These are phyloP conservation scores for Fusarium equiseti DNA, from an alignment of 2,329 filamentous ascomycete genomes.

Conservation along the genomic window DNA sequence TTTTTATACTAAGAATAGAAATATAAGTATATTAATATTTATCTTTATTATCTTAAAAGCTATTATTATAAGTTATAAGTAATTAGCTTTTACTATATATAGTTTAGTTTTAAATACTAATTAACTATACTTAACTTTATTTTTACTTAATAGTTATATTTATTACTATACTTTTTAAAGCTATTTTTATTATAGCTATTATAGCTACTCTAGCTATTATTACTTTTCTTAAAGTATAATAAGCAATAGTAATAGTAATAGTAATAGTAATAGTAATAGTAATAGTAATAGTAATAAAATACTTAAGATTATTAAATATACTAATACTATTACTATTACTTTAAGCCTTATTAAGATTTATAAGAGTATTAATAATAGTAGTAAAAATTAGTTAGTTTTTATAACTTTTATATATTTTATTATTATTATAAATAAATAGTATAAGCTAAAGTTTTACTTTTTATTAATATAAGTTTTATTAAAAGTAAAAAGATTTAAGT, in stretches of 20 bases:
- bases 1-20: not conserved
- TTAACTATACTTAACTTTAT: not conserved
- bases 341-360: not conserved
- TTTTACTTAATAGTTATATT: not conserved
- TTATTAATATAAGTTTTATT: not conserved
- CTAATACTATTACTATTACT: not conserved
- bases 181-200: not conserved
- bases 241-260: too few relatives aligned
- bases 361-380: not conserved
- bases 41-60: not conserved
- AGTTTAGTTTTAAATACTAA: not conserved
- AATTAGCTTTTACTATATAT: not conserved
- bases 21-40: not conserved
- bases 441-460: not conserved
- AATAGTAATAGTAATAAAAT: too few relatives aligned
- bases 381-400: not conserved
- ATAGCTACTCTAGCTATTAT: not conserved
- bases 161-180: not conserved
- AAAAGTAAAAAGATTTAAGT: conserved; percentile 9
- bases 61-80: not conserved
- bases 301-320: too few relatives aligned
- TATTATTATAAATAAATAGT: not conserved
- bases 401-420: not conserved
- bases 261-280: too few relatives aligned
- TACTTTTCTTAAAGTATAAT: not conserved